These are phyloP conservation scores for Ophiocordyceps camponoti-floridani DNA, from an alignment of 2,329 filamentous ascomycete genomes.

Conservation along the genomic window DNA sequence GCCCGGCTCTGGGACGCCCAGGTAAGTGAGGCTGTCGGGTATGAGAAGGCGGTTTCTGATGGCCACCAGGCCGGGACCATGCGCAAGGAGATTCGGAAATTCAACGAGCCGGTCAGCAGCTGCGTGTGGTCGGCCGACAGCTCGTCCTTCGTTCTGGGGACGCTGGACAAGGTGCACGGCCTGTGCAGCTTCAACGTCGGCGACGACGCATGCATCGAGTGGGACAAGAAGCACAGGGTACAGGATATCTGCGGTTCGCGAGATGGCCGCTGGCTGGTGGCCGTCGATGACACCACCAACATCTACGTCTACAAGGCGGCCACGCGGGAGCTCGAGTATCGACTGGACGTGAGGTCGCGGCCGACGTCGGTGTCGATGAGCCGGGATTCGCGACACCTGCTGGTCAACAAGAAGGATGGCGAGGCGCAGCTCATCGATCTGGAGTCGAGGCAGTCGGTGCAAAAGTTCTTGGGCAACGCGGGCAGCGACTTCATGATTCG, in stretches of 20 bases:
- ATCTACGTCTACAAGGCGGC: slow-evolving; percentile 69
- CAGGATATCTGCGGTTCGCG: slow-evolving; percentile 72
- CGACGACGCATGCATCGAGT: slow-evolving; percentile 44
- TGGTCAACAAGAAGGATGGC: slow-evolving; percentile 66
- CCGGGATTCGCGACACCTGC: slow-evolving; percentile 58
- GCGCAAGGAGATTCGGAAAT: slow-evolving; percentile 46
- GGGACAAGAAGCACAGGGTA: slow-evolving; percentile 55
- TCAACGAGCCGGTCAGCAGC: slow-evolving; percentile 70
- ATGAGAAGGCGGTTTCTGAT: background rate
- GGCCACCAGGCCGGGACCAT: slow-evolving; percentile 38
- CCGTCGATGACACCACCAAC: slow-evolving; percentile 50
- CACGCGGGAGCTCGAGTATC: slow-evolving; percentile 58
- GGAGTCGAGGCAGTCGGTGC: slow-evolving; percentile 49
- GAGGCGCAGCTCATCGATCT: slow-evolving; percentile 68
- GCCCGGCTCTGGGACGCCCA: slow-evolving; percentile 60
- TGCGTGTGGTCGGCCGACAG: slow-evolving; percentile 80
- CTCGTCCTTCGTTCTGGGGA: slow-evolving; percentile 60
- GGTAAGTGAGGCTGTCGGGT: slow-evolving; percentile 24
- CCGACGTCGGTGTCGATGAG: slow-evolving; percentile 71
- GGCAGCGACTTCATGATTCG: slow-evolving; percentile 68
- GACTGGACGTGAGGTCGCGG: slow-evolving; percentile 45
- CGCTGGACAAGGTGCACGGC: slow-evolving; percentile 48
- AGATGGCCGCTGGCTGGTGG: slow-evolving; percentile 64
- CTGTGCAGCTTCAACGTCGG: slow-evolving; percentile 54
- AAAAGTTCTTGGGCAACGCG: slow-evolving; percentile 57